phyloP scores from a whole-genome alignment of 768 basidiomycete species.

The Auricularia heimuer region DNA sequence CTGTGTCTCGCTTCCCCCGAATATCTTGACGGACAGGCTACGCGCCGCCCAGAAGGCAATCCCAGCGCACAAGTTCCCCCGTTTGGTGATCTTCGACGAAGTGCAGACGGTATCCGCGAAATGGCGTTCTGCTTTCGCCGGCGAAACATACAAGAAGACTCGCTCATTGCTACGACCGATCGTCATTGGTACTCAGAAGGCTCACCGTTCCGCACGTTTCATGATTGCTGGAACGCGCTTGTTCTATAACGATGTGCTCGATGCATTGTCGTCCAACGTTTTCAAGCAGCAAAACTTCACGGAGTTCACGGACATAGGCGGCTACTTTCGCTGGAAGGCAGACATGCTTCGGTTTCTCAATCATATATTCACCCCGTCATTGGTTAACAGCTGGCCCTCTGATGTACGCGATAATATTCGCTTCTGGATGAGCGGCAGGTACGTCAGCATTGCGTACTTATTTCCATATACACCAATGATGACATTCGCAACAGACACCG shows the following conservation, averaged over 20 bases:
- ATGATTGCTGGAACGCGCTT: not conserved
- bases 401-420: too few relatives aligned
- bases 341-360: not conserved
- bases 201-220: not conserved
- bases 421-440: not conserved
- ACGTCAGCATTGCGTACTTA: not conserved
- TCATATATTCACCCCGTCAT: too few relatives aligned
- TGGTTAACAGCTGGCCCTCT: too few relatives aligned
- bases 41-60: too few relatives aligned
- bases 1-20: not conserved
- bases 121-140: not conserved
- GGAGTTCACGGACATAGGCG: not conserved
- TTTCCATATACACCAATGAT: not conserved
- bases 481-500: not conserved
- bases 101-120: not conserved
- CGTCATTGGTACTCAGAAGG: not conserved
- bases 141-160: not conserved
- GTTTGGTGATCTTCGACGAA: not conserved
- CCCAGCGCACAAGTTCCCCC: not conserved
- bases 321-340: not conserved
- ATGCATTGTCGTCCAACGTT: not conserved
- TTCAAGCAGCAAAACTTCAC: not conserved
- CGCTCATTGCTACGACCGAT: not conserved
- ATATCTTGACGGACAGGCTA: not conserved
- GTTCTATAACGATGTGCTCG: not conserved